These are phyloP conservation scores for Trichomonas tenax DNA, from an alignment of 208 protist genomes.

Conservation along the genomic window DNA sequence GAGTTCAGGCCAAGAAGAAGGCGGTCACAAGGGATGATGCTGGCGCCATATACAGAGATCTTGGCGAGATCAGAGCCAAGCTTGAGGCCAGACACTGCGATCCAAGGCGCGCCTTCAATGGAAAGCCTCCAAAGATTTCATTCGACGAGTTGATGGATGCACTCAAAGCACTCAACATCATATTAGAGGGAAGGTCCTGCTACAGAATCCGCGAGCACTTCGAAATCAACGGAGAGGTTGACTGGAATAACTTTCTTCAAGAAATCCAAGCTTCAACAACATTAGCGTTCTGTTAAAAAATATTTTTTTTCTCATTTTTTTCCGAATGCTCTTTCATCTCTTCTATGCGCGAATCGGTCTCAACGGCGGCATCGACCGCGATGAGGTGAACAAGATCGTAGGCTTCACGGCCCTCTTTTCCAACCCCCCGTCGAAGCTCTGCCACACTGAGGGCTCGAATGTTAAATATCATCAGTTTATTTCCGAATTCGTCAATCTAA, in stretches of 20 bases:
- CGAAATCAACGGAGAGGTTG: not conserved
- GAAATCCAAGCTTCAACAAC: no score
- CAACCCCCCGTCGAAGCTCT: no score
- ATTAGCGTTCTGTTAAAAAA: no score
- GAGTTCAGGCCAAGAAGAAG: not conserved
- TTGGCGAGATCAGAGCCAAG: not conserved
- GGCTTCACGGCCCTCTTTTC: no score
- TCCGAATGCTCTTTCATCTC: no score
- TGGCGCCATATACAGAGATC: not conserved
- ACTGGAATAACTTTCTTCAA: not conserved
- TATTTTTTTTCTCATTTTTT: no score
- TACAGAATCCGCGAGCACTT: not conserved
- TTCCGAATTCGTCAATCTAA: no score
- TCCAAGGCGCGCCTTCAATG: not conserved
- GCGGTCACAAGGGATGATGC: not conserved
- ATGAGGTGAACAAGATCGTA: no score
- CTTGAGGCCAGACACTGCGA: not conserved
- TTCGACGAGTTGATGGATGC: not conserved
- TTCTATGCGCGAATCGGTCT: no score
- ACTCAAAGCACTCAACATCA: not conserved
- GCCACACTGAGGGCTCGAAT: no score
- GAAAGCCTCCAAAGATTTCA: not conserved
- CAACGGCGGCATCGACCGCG: no score
- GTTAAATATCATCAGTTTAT: no score
- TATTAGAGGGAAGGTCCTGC: not conserved